These are phyloP conservation scores for Camelina laxa DNA, from an alignment of 345 rosid genomes.

Conservation along the genomic window DNA sequence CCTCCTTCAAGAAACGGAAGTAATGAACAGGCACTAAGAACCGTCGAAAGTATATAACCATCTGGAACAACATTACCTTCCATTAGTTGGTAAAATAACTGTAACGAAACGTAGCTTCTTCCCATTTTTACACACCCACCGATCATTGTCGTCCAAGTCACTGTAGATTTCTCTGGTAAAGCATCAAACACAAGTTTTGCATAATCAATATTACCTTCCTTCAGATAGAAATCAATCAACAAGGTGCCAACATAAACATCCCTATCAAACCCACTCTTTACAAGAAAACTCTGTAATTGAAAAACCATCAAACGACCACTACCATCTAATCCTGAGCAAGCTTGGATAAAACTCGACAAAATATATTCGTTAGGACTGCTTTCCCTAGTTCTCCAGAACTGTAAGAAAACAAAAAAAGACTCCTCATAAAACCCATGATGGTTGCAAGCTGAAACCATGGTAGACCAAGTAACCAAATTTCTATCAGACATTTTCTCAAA, in stretches of 20 bases:
- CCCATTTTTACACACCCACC: conserved; percentile 65
- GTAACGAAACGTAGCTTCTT: conserved; percentile 55
- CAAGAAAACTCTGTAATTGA: conserved; percentile 60
- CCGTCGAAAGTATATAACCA: conserved; percentile 63
- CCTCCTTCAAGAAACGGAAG: conserved; percentile 62
- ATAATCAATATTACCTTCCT: conserved; percentile 52
- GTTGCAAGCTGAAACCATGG: conserved; percentile 67
- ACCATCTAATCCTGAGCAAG: conserved; percentile 51
- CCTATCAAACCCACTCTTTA: conserved; percentile 63
- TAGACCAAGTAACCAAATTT: conserved; percentile 77
- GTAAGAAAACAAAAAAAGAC: conserved; percentile 52
- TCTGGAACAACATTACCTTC: conserved; percentile 50
- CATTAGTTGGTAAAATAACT: conserved; percentile 54
- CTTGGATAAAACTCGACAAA: conserved; percentile 67
- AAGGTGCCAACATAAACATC: conserved; percentile 73
- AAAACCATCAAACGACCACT: conserved; percentile 44
- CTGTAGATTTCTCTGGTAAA: conserved; percentile 55
- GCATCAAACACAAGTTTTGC: conserved; percentile 70
- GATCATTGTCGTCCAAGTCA: conserved; percentile 76
- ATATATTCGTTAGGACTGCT: conserved; percentile 59
- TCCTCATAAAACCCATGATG: conserved; percentile 52
- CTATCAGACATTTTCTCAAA: conserved; percentile 64
- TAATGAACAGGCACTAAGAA: conserved; percentile 62
- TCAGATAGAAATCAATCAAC: conserved; percentile 61
- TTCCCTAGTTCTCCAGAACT: conserved; percentile 49